These are phyloP conservation scores for Aquilaria agallochum DNA, from an alignment of 441 rosid species.

Conservation along the genomic window DNA sequence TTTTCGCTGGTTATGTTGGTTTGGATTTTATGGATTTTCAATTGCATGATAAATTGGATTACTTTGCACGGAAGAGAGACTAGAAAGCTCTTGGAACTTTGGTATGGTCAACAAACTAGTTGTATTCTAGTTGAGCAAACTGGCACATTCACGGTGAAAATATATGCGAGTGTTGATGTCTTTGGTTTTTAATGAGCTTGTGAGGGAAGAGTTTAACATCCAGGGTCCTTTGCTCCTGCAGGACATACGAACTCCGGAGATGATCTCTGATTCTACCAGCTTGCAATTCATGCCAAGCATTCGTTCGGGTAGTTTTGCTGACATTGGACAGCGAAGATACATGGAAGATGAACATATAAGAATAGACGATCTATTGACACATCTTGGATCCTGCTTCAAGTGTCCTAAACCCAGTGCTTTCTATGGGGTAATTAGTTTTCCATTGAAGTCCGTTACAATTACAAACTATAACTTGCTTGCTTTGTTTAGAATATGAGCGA, in stretches of 20 bases:
- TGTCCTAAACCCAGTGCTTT: conserved; percentile 55
- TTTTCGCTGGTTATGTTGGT: no score
- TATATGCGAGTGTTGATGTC: no score
- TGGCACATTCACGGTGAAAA: no score
- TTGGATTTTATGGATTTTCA: no score
- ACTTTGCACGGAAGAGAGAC: no score
- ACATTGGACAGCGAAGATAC: conserved; percentile 32
- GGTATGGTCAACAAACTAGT: no score
- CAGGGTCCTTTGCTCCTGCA: conserved; percentile 14
- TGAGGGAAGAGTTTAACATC: background rate
- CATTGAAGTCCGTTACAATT: background rate
- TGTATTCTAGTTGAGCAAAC: no score
- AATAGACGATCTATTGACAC: conserved; percentile 45
- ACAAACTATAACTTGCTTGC: background rate
- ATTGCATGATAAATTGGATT: no score
- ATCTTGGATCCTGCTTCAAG: conserved; percentile 29
- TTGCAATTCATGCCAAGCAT: conserved; percentile 56
- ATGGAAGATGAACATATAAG: conserved; percentile 48
- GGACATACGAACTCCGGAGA: conserved; percentile 38
- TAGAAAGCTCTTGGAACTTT: no score
- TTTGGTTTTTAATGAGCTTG: background rate
- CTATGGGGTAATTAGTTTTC: conserved; percentile 40
- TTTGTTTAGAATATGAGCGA: background rate
- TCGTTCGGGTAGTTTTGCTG: conserved; percentile 49
- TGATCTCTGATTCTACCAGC: conserved; percentile 26